Conservation (phyloP, 768 basidiomycete species). For the Xerocomellus chrysenteron region DNA sequence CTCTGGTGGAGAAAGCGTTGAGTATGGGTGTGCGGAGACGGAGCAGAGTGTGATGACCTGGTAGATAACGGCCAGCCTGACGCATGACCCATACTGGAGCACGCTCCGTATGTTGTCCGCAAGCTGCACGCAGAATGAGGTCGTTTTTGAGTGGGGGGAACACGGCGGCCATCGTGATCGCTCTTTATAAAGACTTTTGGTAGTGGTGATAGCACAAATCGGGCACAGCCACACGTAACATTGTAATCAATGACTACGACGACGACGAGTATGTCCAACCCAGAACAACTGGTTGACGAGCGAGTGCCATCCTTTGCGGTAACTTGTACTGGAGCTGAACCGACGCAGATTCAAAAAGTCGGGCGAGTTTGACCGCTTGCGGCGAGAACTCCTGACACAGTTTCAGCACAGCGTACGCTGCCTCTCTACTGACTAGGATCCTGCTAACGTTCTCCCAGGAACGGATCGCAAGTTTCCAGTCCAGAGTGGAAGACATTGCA, state of each 20-base stretch:
- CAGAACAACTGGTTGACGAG: slow-evolving; percentile 66
- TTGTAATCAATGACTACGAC: slow-evolving; percentile 30
- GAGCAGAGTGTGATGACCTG: slow-evolving; percentile 51
- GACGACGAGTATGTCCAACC: slow-evolving; percentile 52
- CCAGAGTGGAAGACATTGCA: slow-evolving; percentile 61
- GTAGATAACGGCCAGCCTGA: slow-evolving; percentile 93
- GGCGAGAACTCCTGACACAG: slow-evolving; percentile 59
- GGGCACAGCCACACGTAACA: slow-evolving; percentile 13
- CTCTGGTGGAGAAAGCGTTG: slow-evolving; percentile 47
- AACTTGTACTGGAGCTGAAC: not conserved
- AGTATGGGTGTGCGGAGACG: not conserved
- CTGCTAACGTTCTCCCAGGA: slow-evolving; percentile 36
- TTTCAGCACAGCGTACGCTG: slow-evolving; percentile 59
- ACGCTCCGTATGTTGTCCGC: slow-evolving; percentile 84
- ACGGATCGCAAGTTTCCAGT: slow-evolving; percentile 50
- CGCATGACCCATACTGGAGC: slow-evolving; percentile 99
- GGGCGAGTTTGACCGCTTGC: slow-evolving; percentile 72
- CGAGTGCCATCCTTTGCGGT: slow-evolving; percentile 29
- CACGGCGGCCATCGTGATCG: slow-evolving; percentile 34
- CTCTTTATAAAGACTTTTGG: not conserved
- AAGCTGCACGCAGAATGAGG: slow-evolving; percentile 82
- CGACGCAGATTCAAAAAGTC: slow-evolving; percentile 71
- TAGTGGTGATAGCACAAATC: not conserved
- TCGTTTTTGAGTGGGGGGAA: slow-evolving; percentile 86
- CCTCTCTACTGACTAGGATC: not conserved